Percentiles rank a stretch among this genome's conserved stretches.
Conservation (phyloP, 495 filamentous ascomycete genomes). For the Talaromyces adpressus region DNA sequence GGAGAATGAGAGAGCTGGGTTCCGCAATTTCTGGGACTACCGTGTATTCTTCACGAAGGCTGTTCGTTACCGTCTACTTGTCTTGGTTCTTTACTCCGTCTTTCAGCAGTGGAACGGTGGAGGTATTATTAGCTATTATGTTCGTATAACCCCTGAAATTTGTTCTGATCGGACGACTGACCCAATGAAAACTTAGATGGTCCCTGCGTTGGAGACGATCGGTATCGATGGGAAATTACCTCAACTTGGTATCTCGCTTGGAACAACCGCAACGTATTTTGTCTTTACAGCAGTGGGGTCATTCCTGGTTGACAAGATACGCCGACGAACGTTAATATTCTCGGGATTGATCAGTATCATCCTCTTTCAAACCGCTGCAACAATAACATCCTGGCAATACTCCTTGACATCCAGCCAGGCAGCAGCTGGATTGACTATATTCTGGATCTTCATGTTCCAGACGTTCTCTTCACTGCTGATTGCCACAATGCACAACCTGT, state of each 20-base stretch:
- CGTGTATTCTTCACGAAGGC: slow-evolving; percentile 29
- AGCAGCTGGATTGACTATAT: slow-evolving; percentile 25
- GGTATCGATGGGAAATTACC: slow-evolving; percentile 23
- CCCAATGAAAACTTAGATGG: slow-evolving; percentile 20
- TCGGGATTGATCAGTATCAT: slow-evolving; percentile 27
- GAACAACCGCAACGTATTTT: slow-evolving; percentile 31
- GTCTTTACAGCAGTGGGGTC: slow-evolving; percentile 32
- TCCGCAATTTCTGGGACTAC: slow-evolving; percentile 29
- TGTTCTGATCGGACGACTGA: background rate
- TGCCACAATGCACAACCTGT: slow-evolving; percentile 39
- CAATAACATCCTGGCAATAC: slow-evolving; percentile 36
- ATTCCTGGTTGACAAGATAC: slow-evolving; percentile 30
- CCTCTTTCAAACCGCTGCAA: slow-evolving; percentile 29
- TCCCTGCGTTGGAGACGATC: slow-evolving; percentile 27
- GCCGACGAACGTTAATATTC: slow-evolving; percentile 32
- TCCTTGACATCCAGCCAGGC: slow-evolving; percentile 14
- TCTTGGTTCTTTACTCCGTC: slow-evolving; percentile 31
- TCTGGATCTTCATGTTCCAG: slow-evolving; percentile 38
- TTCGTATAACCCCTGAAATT: slow-evolving; percentile 9
- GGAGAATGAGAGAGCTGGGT: slow-evolving; percentile 20
- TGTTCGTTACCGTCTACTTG: slow-evolving; percentile 28
- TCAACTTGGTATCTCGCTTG: slow-evolving; percentile 30
- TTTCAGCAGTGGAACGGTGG: slow-evolving; percentile 42
- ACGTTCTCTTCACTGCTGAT: slow-evolving; percentile 29
- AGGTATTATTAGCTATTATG: slow-evolving; percentile 34